These are phyloP conservation scores for Linnemannia hyalina DNA, from an alignment of 192 early-diverging fungal genomes.

Conservation along the genomic window DNA sequence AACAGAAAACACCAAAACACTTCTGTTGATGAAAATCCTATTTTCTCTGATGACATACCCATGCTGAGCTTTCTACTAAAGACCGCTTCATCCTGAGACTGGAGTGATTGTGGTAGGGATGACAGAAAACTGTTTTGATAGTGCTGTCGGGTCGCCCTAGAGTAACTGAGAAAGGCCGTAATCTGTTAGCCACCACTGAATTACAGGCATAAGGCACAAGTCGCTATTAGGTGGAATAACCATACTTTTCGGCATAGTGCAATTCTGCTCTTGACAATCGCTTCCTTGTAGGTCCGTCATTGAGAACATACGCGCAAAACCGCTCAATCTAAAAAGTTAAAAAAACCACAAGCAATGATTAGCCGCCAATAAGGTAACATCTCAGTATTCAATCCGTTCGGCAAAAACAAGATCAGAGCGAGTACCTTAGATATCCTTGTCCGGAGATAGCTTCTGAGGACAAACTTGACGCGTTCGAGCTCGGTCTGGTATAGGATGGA, in stretches of 20 bases:
- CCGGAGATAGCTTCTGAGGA: slow-evolving; percentile 72
- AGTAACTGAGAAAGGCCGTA: slow-evolving; percentile 55
- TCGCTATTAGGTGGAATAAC: not conserved
- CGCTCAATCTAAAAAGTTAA: slow-evolving; percentile 66
- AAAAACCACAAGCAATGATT: not conserved
- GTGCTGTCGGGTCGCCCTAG: slow-evolving; percentile 61
- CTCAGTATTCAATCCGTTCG: not conserved
- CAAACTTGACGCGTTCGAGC: slow-evolving; percentile 75
- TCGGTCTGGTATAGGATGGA: slow-evolving; percentile 74
- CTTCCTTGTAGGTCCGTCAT: slow-evolving; percentile 37
- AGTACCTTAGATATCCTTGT: slow-evolving; percentile 74
- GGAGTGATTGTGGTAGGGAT: slow-evolving; percentile 62
- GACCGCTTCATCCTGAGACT: slow-evolving; percentile 61
- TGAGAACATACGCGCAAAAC: slow-evolving; percentile 60
- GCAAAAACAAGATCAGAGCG: too few relatives aligned
- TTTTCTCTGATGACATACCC: slow-evolving; percentile 14
- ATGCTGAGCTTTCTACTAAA: slow-evolving; percentile 48
- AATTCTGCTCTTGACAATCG: slow-evolving; percentile 66
- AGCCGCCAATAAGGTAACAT: too few relatives aligned
- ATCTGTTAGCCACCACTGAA: not conserved
- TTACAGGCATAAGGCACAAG: not conserved
- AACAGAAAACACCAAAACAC: not conserved
- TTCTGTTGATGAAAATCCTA: not conserved
- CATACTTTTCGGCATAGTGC: slow-evolving; percentile 62
- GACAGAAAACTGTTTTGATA: slow-evolving; percentile 65